Base-by-base conservation (phyloP, 2,329 filamentous ascomycete species). In the Cladosporium sp. region DNA sequence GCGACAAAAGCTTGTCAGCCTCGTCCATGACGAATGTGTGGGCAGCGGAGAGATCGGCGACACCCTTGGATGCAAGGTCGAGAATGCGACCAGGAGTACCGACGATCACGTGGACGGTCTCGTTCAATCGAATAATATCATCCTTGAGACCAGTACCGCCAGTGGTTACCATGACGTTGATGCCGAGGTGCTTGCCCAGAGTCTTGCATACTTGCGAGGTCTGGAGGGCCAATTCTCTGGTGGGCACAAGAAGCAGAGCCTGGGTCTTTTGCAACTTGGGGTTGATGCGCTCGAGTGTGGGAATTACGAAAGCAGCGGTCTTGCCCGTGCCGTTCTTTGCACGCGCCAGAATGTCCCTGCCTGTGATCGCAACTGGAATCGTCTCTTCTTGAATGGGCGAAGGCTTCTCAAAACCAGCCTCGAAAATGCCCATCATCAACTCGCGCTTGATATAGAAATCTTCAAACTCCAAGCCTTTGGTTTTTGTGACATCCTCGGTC, bases 11-110 rank as follows among this genome's bases (percentile, higher is more conserved):
- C 77, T 99, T 99, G 73, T 99, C 93, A 50, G 93, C 93, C 71
- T 99, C 93, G 66, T 99, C 93, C 93, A 99, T 99, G 73, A 99
- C 89, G 69, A 99, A 99, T 66, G 95, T 97, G 63, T 90, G 86
- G 69, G 93, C 97, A 73, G 95, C 87, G 63, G 91, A 95, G 43
- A 99, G 80, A 71, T 99, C 93, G 56, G 93, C 93, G 54, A 99
- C 91, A 58, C 88, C 90, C 76, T 99, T 97, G 70, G 91, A 90
- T 53, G 93, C 92, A 61, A 99, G 76, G 75, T 99, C 93, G 56
- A 97, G 82, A 63, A 99, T 96, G 77, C 93, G 84, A 58, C 93
- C 93, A 29, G 93, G 93, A 51, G 93, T 99, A 67, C 93, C 93
- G 64, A 99, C 93, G 66, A 99, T 88, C 68, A 99, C 92, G 74